Conservation (phyloP, 1,284 basidiomycete genomes). For the Marasmius sp. region DNA sequence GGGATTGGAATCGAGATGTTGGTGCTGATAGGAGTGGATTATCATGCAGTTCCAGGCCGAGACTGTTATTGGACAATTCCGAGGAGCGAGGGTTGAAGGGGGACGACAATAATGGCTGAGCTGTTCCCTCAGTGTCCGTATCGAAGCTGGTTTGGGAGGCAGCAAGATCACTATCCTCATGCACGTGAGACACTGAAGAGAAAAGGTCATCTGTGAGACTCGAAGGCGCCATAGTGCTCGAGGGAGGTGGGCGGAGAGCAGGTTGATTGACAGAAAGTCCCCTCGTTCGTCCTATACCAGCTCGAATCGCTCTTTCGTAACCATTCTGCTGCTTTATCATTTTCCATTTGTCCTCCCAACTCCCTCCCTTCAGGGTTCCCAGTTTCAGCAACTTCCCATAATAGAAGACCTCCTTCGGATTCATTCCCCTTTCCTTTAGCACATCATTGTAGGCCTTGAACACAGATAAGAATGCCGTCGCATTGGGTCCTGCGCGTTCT, state of each 20-base stretch:
- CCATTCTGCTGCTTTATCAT: slow-evolving; percentile 59
- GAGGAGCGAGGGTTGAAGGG: slow-evolving; percentile 15
- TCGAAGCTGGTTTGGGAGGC: not conserved
- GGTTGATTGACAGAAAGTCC: not conserved
- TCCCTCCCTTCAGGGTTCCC: slow-evolving; percentile 71
- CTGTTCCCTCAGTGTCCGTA: not conserved
- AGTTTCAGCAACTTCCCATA: slow-evolving; percentile 79
- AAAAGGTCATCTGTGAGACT: slow-evolving; percentile 10
- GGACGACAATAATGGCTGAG: slow-evolving; percentile 1
- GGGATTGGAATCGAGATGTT: slow-evolving; percentile 13
- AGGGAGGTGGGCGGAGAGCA: not conserved
- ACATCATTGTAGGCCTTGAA: slow-evolving; percentile 82
- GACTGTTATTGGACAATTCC: slow-evolving; percentile 20
- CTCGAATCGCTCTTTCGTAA: slow-evolving; percentile 23
- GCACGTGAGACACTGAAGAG: slow-evolving; percentile 4
- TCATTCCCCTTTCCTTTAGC: slow-evolving; percentile 68
- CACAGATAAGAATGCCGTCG: slow-evolving; percentile 73
- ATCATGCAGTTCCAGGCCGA: slow-evolving; percentile 21
- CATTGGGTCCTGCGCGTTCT: slow-evolving; percentile 56
- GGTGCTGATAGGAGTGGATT: slow-evolving; percentile 16
- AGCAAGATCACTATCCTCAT: not conserved
- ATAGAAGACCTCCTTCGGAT: slow-evolving; percentile 78
- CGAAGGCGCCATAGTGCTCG: not conserved
- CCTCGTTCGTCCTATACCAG: not conserved
- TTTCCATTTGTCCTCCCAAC: slow-evolving; percentile 78